phyloP scores from a whole-genome alignment of 140 eudicot species.

The Stevia rebaudiana region DNA sequence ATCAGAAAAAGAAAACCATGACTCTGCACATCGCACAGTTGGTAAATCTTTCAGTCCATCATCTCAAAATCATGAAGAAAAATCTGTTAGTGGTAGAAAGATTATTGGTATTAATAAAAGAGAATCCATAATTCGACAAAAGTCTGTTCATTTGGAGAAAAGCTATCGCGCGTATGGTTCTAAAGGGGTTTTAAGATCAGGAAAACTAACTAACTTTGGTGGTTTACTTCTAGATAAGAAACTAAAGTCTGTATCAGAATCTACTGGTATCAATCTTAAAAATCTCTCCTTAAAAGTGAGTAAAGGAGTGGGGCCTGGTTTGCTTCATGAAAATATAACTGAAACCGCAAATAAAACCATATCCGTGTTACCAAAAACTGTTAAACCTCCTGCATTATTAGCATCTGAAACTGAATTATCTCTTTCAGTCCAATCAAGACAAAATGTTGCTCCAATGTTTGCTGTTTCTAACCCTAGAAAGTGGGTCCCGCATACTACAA shows the following conservation, averaged over 20 bases:
- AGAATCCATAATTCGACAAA: constrained; percentile 79
- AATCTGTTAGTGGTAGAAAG: constrained; percentile 61
- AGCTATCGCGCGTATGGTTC: constrained; percentile 65
- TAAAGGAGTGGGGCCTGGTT: constrained; percentile 42
- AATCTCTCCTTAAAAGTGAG: constrained; percentile 45
- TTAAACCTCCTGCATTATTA: constrained; percentile 31
- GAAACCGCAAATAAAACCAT: constrained; percentile 21
- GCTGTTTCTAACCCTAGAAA: constrained; percentile 40
- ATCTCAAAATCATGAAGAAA: constrained; percentile 59
- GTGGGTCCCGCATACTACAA: constrained; percentile 61
- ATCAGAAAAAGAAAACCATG: constrained; percentile 46
- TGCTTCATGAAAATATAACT: constrained; percentile 40
- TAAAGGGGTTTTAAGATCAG: constrained; percentile 77
- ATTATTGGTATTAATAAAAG: constrained; percentile 64
- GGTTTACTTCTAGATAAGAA: constrained; percentile 85
- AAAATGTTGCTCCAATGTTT: constrained; percentile 25
- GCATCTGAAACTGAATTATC: constrained; percentile 77
- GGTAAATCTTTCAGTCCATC: constrained; percentile 50
- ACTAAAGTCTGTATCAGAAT: constrained; percentile 64
- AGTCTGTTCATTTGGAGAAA: constrained; percentile 83
- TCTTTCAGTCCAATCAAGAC: constrained; percentile 56
- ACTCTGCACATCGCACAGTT: constrained; percentile 22
- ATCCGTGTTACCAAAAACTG: constrained; percentile 35
- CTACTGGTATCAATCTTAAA: constrained; percentile 58
- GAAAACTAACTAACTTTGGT: constrained; percentile 62